A percentile compares a stretch with the other conserved stretches of the same genome.
Conservation (phyloP, 129 eudicot genomes). For the Tagetes erecta region DNA sequence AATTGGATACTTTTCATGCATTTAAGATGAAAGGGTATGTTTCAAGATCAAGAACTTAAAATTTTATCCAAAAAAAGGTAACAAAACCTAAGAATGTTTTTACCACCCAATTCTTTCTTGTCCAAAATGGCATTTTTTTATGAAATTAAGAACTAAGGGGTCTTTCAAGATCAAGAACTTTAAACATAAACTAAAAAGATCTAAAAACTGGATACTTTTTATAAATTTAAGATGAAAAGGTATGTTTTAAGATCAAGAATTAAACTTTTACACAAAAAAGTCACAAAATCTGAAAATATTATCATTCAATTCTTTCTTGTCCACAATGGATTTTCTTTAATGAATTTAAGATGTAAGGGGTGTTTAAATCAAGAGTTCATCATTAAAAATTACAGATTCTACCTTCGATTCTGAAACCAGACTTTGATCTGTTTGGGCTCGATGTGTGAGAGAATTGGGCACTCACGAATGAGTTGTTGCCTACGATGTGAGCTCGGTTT, state of each 20-base stretch:
- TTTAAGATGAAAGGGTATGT: constrained; percentile 14
- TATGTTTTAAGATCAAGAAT: constrained; percentile 19
- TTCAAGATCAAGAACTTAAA: constrained; percentile 18
- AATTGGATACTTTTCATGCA: background rate
- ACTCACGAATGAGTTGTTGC: constrained; percentile 86
- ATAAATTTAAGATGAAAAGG: constrained; percentile 16
- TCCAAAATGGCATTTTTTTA: background rate
- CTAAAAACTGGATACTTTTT: background rate
- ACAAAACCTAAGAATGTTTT: background rate
- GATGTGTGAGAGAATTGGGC: constrained; percentile 85
- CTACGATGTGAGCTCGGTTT: constrained; percentile 89
- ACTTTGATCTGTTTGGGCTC: constrained; percentile 98
- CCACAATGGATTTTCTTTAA: constrained; percentile 1
- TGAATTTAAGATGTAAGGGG: constrained; percentile 22
- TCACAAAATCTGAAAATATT: constrained; percentile 2
- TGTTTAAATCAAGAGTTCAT: constrained; percentile 22
- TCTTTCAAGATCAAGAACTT: constrained; percentile 18
- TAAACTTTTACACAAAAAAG: background rate
- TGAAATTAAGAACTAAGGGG: background rate
- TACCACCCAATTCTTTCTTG: constrained; percentile 12
- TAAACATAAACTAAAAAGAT: background rate
- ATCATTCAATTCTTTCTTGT: constrained; percentile 7
- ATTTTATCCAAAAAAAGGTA: background rate
- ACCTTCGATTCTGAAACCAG: constrained; percentile 96
- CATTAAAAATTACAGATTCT: background rate